Base-by-base conservation (phyloP, 2,329 filamentous ascomycete species). In the Aspergillus calidoustus region DNA sequence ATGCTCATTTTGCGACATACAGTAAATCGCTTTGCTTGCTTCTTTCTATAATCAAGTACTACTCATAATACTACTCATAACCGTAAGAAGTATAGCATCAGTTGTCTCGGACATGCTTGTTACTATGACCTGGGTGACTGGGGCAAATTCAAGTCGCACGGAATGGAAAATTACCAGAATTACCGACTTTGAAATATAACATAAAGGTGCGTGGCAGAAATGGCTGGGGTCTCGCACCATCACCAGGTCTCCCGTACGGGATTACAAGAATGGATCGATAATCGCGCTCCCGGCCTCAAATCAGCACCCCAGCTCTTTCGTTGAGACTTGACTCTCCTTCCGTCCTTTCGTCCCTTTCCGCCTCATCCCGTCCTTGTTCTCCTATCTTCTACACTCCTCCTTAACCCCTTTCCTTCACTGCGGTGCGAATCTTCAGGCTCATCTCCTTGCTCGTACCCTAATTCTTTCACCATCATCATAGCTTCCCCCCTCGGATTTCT, bases 301-400 rank as follows among this genome's bases (percentile, higher is more conserved):
- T 25, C 55, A 52, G 55, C 49, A 52, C 43, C 57, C 41, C 31
- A 50, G 31, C 51, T 54, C 50, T 52, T 49, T 19, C 54, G 23
- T 28, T 48, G 46, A 38, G 22, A 50, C n/a, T 49, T 54, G 25
- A 53, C 43, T 44, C 52, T 55, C 51, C 54, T 60, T 59, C 54
- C 57, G 57, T 59, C 61, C 56, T 38, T 51, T 54, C 46, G 48
- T 57, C 60, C 60, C 44, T 54, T 57, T 59, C 54, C 60, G 25
- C 23, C 48, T 51, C 59, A 44, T 64, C 57, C 31, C 52, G 22
- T 49, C 31, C 60, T 49, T 38, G n/a, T 58, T 47, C 34, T 51
- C 43, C 23, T 44, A 34, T 25, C 52, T 53, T 52, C 50, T 28
- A 52, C 31, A 49, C 19, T 50, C 30, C 34, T 30, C 23, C 49